Percentiles rank a stretch among this genome's conserved stretches.
These are phyloP conservation scores for Apiospora marii DNA, from an alignment of 2,329 filamentous ascomycete genomes.

Conservation along the genomic window DNA sequence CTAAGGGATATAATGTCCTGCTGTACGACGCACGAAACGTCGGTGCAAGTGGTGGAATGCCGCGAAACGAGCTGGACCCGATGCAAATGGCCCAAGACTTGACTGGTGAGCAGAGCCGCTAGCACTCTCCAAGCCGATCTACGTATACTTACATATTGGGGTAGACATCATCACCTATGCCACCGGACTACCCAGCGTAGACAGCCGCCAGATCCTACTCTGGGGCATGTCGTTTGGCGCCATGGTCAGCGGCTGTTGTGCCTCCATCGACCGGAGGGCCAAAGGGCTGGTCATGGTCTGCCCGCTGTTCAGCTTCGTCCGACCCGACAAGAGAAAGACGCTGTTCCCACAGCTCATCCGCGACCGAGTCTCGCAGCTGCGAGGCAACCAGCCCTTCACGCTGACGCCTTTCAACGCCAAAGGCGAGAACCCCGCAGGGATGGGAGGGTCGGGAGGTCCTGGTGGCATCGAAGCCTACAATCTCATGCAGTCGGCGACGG, in stretches of 20 bases:
- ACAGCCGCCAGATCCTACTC: conserved; percentile 29
- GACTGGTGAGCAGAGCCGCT: conserved; percentile 27
- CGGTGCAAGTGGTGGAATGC: conserved; percentile 34
- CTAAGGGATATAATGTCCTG: conserved; percentile 33
- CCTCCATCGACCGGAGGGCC: conserved; percentile 34
- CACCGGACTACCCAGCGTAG: conserved; percentile 29
- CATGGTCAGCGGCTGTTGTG: conserved; percentile 27
- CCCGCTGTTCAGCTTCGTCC: conserved; percentile 34
- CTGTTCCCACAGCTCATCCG: conserved; percentile 29
- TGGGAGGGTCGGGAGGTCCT: conserved; percentile 26
- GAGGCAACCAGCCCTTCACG: too few species aligned
- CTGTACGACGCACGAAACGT: conserved; percentile 37
- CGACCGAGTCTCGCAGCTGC: too few species aligned
- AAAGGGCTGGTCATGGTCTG: conserved; percentile 33
- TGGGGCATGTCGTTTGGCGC: conserved; percentile 39
- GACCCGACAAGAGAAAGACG: conserved; percentile 26
- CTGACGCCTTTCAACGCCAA: too few species aligned
- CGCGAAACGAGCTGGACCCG: conserved; percentile 35
- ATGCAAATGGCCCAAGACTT: conserved; percentile 32
- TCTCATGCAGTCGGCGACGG: conserved; percentile 31
- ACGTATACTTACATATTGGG: not conserved
- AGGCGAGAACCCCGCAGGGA: not conserved
- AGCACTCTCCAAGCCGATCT: too few species aligned
- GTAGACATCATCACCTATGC: conserved; percentile 31
- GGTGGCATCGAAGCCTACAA: conserved; percentile 24